Evolutionary conservation across 2,329 filamentous ascomycete species (phyloP).

Genomic region (Zopfia rhizophila): DNA sequence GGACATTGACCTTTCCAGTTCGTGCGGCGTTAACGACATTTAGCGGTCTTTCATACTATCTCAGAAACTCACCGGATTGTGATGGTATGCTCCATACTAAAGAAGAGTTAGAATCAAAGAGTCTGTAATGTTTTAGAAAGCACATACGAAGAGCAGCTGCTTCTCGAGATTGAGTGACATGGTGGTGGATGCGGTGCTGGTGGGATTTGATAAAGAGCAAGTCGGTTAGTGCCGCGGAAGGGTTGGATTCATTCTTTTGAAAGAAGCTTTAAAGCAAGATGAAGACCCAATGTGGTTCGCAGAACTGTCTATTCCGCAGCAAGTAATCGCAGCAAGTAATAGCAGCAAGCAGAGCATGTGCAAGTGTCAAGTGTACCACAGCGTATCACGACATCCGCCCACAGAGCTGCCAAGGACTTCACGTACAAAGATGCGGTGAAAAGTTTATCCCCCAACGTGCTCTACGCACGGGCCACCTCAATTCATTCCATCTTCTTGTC

Average conservation of each 20-base stretch:
- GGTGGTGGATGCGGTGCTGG: constrained; percentile 40
- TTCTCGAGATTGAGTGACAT: constrained; percentile 79
- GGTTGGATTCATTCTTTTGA: constrained; percentile 40
- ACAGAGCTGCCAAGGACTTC: constrained; percentile 20
- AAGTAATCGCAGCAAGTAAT: constrained; percentile 5
- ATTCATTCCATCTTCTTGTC: constrained; percentile 23
- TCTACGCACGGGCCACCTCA: constrained; percentile 23
- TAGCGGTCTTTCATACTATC: constrained; percentile 18
- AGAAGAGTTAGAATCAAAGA: constrained; percentile 16
- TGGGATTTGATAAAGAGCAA: constrained; percentile 36
- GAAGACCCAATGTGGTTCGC: background rate
- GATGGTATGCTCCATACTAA: constrained; percentile 86
- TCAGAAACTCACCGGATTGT: constrained; percentile 67
- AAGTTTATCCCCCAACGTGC: constrained; percentile 9
- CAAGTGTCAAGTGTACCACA: constrained; percentile 22
- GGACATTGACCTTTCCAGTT: constrained; percentile 71
- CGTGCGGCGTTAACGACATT: constrained; percentile 34
- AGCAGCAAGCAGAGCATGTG: constrained; percentile 22
- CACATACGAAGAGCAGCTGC: constrained; percentile 81
- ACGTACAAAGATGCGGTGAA: constrained; percentile 25
- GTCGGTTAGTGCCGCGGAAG: constrained; percentile 26
- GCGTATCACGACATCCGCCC: constrained; percentile 36
- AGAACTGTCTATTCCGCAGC: constrained; percentile 7
- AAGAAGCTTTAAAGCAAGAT: background rate
- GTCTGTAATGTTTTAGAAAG: constrained; percentile 3